Percentiles rank a stretch among this genome's conserved stretches.
phyloP scores from a whole-genome alignment of 495 filamentous ascomycete species.

The Niebla homalea region DNA sequence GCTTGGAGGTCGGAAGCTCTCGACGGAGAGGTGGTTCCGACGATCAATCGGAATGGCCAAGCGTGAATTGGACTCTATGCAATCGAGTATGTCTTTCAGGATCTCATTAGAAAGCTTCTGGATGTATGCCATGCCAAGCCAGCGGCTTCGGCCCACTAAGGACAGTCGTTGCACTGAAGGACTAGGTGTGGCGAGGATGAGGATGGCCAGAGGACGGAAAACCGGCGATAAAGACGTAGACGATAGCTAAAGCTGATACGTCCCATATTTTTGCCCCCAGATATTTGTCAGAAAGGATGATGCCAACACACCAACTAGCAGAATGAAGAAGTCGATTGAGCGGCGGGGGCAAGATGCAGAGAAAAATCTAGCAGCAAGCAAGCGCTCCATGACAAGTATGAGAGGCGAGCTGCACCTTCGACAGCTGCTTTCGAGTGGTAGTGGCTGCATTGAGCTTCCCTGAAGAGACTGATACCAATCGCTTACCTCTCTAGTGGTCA shows the following conservation, averaged over 20 bases:
- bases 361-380: neutral
- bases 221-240: neutral
- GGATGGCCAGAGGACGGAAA: neutral
- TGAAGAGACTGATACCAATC: conserved; percentile 2
- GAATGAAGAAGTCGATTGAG: neutral
- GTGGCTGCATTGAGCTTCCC: neutral
- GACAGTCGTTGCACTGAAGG: too few relatives aligned
- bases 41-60: conserved; percentile 33
- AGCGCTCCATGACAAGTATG: conserved; percentile 2
- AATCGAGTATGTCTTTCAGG: conserved; percentile 42
- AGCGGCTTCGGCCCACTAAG: neutral
- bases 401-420: neutral
- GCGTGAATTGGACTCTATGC: conserved; percentile 35
- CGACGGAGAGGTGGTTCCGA: conserved; percentile 38
- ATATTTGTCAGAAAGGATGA: conserved; percentile 14
- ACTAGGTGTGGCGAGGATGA: neutral
- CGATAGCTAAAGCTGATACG: neutral
- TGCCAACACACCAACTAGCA: conserved; percentile 15
- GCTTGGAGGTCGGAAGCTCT: conserved; percentile 36
- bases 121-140: conserved; percentile 23
- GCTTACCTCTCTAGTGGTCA: conserved; percentile 11
- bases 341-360: neutral
- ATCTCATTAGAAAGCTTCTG: conserved; percentile 47
- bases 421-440: too few relatives aligned
- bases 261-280: neutral